Conservation (phyloP, 2,329 filamentous ascomycete species). For the Aspergillus jensenii region DNA sequence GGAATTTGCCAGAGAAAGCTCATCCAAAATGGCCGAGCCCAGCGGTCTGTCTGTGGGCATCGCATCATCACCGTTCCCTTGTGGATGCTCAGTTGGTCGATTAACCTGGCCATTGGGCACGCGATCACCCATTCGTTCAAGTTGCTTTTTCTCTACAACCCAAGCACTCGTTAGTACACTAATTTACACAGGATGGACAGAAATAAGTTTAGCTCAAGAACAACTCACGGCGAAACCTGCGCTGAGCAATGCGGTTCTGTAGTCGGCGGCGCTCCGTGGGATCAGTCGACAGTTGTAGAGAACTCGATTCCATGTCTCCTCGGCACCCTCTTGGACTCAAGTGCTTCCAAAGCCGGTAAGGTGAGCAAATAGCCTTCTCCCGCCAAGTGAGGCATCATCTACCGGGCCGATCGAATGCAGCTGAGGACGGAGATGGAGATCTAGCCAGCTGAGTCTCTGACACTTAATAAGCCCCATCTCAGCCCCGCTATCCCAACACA, state of each 20-base stretch:
- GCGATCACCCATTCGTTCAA: background rate
- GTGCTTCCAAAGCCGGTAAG: background rate
- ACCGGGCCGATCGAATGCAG: background rate
- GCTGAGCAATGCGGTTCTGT: slow-evolving; percentile 8
- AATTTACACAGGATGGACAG: no score
- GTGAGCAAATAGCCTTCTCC: background rate
- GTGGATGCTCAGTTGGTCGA: background rate
- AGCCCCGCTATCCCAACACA: slow-evolving; percentile 20
- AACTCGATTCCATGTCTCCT: slow-evolving; percentile 1
- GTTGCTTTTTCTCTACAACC: background rate
- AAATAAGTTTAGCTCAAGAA: no score
- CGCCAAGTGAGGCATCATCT: background rate
- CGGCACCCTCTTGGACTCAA: background rate
- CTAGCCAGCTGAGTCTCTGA: background rate
- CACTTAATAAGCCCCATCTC: slow-evolving; percentile 1
- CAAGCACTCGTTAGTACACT: no score
- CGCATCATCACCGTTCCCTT: background rate
- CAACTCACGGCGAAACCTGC: slow-evolving; percentile 7
- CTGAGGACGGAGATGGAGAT: background rate
- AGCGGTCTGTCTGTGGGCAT: background rate
- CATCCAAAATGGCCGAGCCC: background rate
- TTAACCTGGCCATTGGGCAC: background rate
- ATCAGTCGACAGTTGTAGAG: background rate
- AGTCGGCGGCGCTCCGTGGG: slow-evolving; percentile 5
- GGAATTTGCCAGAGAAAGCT: background rate